Evolutionary conservation across 805 yeast species (phyloP).

Genomic region (Lipomyces spencermartinsiae): DNA sequence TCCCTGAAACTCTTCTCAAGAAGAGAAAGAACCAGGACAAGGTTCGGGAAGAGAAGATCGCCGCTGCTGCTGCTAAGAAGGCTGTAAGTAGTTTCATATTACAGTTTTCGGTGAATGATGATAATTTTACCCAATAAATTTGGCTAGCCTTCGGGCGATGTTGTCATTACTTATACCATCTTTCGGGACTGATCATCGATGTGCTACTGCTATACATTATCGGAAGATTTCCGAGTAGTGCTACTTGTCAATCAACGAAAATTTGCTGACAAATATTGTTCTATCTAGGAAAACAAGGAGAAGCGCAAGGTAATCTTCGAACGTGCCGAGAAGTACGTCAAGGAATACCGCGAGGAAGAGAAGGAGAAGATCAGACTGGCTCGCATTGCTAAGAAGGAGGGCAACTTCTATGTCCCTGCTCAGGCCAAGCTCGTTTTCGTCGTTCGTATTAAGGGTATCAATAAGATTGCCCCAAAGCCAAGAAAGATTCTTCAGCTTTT

Average conservation of each 20-base stretch:
- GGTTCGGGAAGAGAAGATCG: conserved; percentile 54
- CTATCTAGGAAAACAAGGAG: conserved; percentile 52
- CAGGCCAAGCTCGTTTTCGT: conserved; percentile 72
- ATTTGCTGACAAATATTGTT: conserved; percentile 11
- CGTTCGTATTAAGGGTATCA: conserved; percentile 79
- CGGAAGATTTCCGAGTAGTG: not conserved
- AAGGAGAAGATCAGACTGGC: conserved; percentile 76
- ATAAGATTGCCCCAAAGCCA: conserved; percentile 82
- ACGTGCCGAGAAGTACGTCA: conserved; percentile 93
- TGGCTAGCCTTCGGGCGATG: conserved; percentile 55
- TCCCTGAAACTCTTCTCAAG: conserved; percentile 60
- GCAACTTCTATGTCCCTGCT: conserved; percentile 87
- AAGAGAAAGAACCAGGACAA: conserved; percentile 59
- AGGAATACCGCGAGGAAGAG: conserved; percentile 89
- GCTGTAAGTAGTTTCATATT: conserved; percentile 39
- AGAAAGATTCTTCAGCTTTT: conserved; percentile 79
- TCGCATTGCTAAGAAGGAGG: conserved; percentile 93
- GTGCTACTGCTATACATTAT: conserved; percentile 2
- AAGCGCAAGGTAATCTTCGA: conserved; percentile 71
- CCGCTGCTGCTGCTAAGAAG: conserved; percentile 43
- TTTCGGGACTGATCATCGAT: conserved; percentile 74
- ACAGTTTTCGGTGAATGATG: conserved; percentile 32
- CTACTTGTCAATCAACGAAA: not conserved
- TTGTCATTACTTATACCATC: conserved; percentile 80
- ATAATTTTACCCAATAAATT: conserved; percentile 30